These are phyloP conservation scores for Coleophoma eucalyptorum DNA, from an alignment of 2,329 filamentous ascomycete genomes.

Conservation along the genomic window DNA sequence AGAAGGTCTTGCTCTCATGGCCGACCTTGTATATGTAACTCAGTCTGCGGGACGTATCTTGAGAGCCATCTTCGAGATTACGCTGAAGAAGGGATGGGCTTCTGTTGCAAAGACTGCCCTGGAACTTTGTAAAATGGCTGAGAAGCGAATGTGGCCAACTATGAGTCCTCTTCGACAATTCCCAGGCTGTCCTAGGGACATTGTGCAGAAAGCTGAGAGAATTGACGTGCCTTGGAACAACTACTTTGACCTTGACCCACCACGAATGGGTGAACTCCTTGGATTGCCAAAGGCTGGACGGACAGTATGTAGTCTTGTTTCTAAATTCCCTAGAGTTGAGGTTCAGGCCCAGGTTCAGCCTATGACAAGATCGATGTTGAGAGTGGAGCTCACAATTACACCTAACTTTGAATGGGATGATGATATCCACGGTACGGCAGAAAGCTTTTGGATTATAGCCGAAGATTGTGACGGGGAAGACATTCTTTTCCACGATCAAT, in stretches of 20 bases:
- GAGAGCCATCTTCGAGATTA: constrained; percentile 93
- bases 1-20: constrained; percentile 93
- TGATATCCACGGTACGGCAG: constrained; percentile 77
- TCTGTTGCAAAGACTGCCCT: constrained; percentile 88
- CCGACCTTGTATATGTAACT: constrained; percentile 97
- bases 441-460: constrained; percentile 95
- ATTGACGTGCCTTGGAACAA: constrained; percentile 91
- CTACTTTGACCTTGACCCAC: constrained; percentile 95
- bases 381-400: constrained; percentile 84
- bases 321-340: constrained; percentile 90
- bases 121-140: constrained; percentile 97
- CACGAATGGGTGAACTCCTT: constrained; percentile 91
- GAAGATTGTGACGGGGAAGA: constrained; percentile 98
- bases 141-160: constrained; percentile 99
- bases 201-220: constrained; percentile 87
- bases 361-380: constrained; percentile 88
- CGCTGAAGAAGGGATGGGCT: constrained; percentile 95
- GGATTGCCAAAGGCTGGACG: constrained; percentile 86
- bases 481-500: constrained; percentile 91
- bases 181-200: constrained; percentile 73
- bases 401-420: constrained; percentile 98
- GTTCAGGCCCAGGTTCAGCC: constrained; percentile 93
- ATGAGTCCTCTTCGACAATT: constrained; percentile 97
- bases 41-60: constrained; percentile 96
- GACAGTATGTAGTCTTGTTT: constrained; percentile 78